Evolutionary conservation across 371 early-diverging fungal genomes (phyloP).

Genomic region (Syncephalastrum sp.): DNA sequence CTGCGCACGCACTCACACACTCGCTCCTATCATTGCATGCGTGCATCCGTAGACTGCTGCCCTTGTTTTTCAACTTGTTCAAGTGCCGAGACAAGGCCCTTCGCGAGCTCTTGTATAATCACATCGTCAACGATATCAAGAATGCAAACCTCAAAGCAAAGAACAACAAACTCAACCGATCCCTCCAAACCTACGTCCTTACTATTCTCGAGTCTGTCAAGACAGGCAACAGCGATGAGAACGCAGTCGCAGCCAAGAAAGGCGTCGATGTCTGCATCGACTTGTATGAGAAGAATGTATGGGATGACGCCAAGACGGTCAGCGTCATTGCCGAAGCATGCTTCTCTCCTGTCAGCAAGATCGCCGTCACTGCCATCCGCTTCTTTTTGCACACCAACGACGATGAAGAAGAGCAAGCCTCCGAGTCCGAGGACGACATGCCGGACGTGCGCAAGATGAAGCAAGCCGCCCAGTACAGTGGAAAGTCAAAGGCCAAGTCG

Average conservation of each 20-base stretch:
- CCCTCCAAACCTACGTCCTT: slow-evolving; percentile 95
- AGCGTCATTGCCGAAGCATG: slow-evolving; percentile 96
- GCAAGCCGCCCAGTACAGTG: slow-evolving; percentile 74
- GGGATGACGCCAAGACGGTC: slow-evolving; percentile 97
- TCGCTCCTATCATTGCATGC: neutral
- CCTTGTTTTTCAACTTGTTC: slow-evolving; percentile 93
- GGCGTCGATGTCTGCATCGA: slow-evolving; percentile 95
- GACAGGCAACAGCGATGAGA: slow-evolving; percentile 60
- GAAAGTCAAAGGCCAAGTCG: slow-evolving; percentile 79
- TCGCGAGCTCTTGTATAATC: slow-evolving; percentile 81
- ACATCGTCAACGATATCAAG: slow-evolving; percentile 94
- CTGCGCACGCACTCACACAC: too few species aligned
- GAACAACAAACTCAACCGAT: slow-evolving; percentile 95
- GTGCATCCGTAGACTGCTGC: slow-evolving; percentile 57
- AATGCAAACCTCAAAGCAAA: slow-evolving; percentile 86
- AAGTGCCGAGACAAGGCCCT: slow-evolving; percentile 90
- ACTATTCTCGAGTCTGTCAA: slow-evolving; percentile 73
- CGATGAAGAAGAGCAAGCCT: slow-evolving; percentile 57
- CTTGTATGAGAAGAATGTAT: slow-evolving; percentile 91
- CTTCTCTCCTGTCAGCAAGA: slow-evolving; percentile 86
- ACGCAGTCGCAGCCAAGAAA: slow-evolving; percentile 89
- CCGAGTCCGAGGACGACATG: slow-evolving; percentile 3
- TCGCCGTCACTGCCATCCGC: slow-evolving; percentile 89
- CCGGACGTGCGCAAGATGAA: slow-evolving; percentile 74
- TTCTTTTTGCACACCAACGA: slow-evolving; percentile 88